Evolutionary conservation across 768 basidiomycete genomes (phyloP).

Genomic region (Kwoniella mangroviensis): DNA sequence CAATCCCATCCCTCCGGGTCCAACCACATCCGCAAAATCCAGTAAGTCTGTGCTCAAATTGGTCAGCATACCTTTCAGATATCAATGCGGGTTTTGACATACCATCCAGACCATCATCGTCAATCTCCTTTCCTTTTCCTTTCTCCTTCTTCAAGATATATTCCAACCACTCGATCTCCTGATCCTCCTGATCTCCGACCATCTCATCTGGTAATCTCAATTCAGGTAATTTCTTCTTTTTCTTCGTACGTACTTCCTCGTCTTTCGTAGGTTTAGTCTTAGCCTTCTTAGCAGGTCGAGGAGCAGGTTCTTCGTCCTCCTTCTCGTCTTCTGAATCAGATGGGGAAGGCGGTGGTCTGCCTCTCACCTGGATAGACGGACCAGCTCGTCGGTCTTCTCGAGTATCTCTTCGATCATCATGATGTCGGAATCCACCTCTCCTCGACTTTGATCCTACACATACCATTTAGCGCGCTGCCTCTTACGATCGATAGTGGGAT

Average conservation of each 20-base stretch:
- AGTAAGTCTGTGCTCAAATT: slow-evolving; percentile 40
- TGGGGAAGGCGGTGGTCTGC: background rate
- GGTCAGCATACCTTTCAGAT: slow-evolving; percentile 60
- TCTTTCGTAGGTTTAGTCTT: background rate
- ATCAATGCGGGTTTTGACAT: slow-evolving; percentile 12
- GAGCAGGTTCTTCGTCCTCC: slow-evolving; percentile 6
- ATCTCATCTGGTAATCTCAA: slow-evolving; percentile 28
- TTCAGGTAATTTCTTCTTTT: slow-evolving; percentile 44
- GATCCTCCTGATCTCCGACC: slow-evolving; percentile 68
- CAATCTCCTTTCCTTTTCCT: slow-evolving; percentile 57
- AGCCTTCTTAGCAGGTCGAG: background rate
- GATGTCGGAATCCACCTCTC: slow-evolving; percentile 13
- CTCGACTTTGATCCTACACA: slow-evolving; percentile 14
- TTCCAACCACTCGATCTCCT: slow-evolving; percentile 83
- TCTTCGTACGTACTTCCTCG: slow-evolving; percentile 18
- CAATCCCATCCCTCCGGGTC: slow-evolving; percentile 43
- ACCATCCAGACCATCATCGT: slow-evolving; percentile 87
- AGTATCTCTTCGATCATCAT: slow-evolving; percentile 11
- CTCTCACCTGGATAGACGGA: slow-evolving; percentile 1
- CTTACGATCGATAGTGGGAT: background rate
- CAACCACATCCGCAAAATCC: slow-evolving; percentile 52
- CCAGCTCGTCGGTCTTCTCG: slow-evolving; percentile 23
- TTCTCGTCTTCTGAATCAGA: slow-evolving; percentile 10
- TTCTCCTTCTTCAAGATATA: slow-evolving; percentile 66
- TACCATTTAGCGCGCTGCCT: background rate